Percentiles rank a stretch among this genome's conserved stretches.
These are phyloP conservation scores for Vanrija pseudolonga DNA, from an alignment of 1,284 basidiomycete species.

Conservation along the genomic window DNA sequence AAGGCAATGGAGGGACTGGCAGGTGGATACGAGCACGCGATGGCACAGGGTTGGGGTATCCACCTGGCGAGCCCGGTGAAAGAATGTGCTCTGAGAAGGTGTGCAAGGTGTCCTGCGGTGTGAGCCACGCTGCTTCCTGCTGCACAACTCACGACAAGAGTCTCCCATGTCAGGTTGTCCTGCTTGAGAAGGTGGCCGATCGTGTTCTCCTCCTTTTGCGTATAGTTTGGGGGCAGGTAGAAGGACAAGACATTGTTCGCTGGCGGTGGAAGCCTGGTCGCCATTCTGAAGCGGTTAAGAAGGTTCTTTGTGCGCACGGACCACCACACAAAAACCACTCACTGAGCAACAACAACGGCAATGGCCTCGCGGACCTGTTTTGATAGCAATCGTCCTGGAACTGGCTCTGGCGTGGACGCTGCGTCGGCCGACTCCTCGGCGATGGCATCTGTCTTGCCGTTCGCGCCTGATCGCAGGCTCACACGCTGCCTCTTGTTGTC, in stretches of 20 bases:
- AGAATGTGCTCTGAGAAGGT: constrained; percentile 39
- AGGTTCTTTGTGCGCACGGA: not conserved
- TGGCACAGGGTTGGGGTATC: constrained; percentile 45
- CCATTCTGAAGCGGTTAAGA: constrained; percentile 28
- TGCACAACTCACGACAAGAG: constrained; percentile 30
- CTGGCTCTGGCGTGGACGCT: not conserved
- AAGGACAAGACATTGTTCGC: constrained; percentile 34
- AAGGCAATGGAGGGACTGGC: constrained; percentile 35
- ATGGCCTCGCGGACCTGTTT: constrained; percentile 33
- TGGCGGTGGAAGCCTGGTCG: constrained; percentile 32
- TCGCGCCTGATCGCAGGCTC: not conserved
- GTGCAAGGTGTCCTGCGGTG: constrained; percentile 35
- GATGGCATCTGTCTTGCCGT: constrained; percentile 5
- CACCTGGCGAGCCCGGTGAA: constrained; percentile 33
- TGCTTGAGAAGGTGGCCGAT: constrained; percentile 36
- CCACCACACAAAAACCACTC: constrained; percentile 6
- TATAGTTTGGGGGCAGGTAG: constrained; percentile 38
- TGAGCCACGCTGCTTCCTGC: not conserved
- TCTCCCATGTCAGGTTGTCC: constrained; percentile 35
- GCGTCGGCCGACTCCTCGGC: constrained; percentile 1
- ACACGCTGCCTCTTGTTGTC: constrained; percentile 12
- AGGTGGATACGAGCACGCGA: constrained; percentile 34
- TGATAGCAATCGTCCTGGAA: constrained; percentile 15
- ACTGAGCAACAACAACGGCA: constrained; percentile 33
- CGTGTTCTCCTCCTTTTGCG: constrained; percentile 39